Evolutionary conservation across 805 yeast genomes (phyloP).

Genomic region (Candida silvicultrix): DNA sequence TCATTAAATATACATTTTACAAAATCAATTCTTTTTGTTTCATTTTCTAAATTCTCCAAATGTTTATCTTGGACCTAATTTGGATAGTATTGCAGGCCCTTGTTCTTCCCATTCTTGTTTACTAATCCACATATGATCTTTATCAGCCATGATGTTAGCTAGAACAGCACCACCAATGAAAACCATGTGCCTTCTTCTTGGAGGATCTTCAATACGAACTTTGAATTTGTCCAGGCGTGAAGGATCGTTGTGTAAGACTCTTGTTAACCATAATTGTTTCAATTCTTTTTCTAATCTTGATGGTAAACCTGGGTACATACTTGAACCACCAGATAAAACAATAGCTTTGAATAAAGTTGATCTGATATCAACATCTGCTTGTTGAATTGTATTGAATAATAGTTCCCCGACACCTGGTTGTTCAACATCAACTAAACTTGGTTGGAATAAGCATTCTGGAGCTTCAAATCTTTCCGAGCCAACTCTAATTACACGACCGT

Average conservation of each 20-base stretch:
- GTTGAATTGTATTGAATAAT: conserved; percentile 85
- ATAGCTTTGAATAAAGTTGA: conserved; percentile 84
- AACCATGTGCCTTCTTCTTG: conserved; percentile 98
- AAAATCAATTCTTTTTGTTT: neutral
- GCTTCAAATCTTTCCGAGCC: conserved; percentile 97
- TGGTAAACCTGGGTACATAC: conserved; percentile 98
- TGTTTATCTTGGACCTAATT: conserved; percentile 82
- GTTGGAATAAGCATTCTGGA: conserved; percentile 96
- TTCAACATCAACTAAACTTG: conserved; percentile 89
- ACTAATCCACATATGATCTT: conserved; percentile 96
- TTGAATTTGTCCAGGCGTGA: conserved; percentile 84
- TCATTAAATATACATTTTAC: neutral
- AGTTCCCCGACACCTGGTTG: conserved; percentile 96
- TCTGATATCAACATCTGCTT: conserved; percentile 92
- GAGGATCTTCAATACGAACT: conserved; percentile 97
- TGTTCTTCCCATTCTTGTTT: conserved; percentile 98
- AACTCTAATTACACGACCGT: conserved; percentile 88
- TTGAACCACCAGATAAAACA: conserved; percentile 94
- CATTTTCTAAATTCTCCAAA: neutral
- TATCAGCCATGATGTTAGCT: conserved; percentile 97
- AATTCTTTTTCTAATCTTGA: conserved; percentile 92
- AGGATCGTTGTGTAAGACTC: conserved; percentile 83
- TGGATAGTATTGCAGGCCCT: conserved; percentile 77
- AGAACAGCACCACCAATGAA: conserved; percentile 98
- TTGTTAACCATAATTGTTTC: conserved; percentile 92